These are phyloP conservation scores for Neurospora sp. DNA, from an alignment of 2,329 filamentous ascomycete genomes.

Conservation along the genomic window DNA sequence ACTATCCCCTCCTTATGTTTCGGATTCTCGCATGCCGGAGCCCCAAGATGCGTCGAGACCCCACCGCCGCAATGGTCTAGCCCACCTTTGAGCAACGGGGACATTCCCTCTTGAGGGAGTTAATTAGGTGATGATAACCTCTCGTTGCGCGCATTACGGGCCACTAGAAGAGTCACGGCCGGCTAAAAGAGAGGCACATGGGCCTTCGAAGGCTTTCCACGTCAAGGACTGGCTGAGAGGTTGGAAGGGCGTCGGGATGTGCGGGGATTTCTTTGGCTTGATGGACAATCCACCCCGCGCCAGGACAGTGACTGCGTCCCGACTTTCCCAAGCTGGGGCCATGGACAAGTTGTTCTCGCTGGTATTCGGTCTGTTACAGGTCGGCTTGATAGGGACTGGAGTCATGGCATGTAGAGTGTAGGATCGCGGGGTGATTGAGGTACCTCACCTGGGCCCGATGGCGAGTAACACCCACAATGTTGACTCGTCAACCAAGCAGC, in stretches of 20 bases:
- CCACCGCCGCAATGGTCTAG: neutral
- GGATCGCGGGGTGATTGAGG: neutral
- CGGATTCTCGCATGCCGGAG: neutral
- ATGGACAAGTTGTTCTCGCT: neutral
- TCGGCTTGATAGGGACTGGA: neutral
- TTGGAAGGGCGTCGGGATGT: neutral
- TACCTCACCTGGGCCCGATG: neutral
- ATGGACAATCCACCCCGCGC: neutral
- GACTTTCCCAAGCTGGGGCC: neutral
- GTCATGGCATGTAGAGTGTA: neutral
- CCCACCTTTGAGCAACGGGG: neutral
- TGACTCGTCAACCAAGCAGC: neutral
- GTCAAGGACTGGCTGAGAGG: neutral
- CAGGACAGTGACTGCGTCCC: neutral
- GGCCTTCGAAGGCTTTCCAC: neutral
- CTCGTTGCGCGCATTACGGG: neutral
- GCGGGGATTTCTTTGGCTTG: neutral
- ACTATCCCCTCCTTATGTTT: neutral
- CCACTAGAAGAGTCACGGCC: neutral
- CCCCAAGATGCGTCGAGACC: neutral
- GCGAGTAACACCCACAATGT: neutral
- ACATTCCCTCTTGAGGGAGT: neutral
- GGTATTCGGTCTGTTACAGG: neutral
- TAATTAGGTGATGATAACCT: neutral
- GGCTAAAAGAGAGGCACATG: neutral